These are phyloP conservation scores for Eutrema yunnanense DNA, from an alignment of 345 rosid species.

Conservation along the genomic window DNA sequence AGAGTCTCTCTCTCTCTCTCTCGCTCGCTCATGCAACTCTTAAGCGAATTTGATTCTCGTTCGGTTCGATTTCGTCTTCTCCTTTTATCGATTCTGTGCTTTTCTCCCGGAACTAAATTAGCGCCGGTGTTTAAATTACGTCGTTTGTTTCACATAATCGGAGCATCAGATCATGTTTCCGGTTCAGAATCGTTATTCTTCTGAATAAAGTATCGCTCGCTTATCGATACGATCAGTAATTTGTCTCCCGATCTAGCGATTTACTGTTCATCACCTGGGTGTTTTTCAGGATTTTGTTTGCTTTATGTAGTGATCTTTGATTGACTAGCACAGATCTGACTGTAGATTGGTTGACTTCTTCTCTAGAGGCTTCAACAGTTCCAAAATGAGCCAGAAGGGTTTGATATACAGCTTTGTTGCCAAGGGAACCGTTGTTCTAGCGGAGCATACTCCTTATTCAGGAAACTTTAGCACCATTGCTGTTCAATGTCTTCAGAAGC, in stretches of 20 bases:
- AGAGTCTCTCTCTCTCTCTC: background rate
- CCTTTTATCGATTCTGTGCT: background rate
- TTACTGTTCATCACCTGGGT: background rate
- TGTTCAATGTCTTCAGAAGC: slow-evolving; percentile 93
- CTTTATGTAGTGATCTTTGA: background rate
- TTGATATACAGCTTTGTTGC: slow-evolving; percentile 97
- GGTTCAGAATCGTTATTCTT: background rate
- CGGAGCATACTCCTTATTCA: slow-evolving; percentile 84
- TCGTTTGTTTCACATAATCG: background rate
- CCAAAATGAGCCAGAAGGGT: slow-evolving; percentile 74
- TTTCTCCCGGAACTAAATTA: background rate
- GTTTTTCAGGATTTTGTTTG: background rate
- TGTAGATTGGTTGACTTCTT: slow-evolving; percentile 22
- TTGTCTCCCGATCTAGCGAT: slow-evolving; percentile 1
- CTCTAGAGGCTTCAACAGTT: slow-evolving; percentile 7
- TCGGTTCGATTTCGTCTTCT: background rate
- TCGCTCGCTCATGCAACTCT: background rate
- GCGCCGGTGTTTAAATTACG: slow-evolving; percentile 11
- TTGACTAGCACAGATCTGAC: slow-evolving; percentile 24
- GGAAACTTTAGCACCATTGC: slow-evolving; percentile 99
- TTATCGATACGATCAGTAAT: background rate
- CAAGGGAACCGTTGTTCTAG: slow-evolving; percentile 86
- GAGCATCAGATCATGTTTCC: background rate
- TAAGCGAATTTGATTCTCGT: background rate
- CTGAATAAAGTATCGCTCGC: background rate